These are phyloP conservation scores for Trichoderma virens DNA, from an alignment of 495 filamentous ascomycete species.

Conservation along the genomic window DNA sequence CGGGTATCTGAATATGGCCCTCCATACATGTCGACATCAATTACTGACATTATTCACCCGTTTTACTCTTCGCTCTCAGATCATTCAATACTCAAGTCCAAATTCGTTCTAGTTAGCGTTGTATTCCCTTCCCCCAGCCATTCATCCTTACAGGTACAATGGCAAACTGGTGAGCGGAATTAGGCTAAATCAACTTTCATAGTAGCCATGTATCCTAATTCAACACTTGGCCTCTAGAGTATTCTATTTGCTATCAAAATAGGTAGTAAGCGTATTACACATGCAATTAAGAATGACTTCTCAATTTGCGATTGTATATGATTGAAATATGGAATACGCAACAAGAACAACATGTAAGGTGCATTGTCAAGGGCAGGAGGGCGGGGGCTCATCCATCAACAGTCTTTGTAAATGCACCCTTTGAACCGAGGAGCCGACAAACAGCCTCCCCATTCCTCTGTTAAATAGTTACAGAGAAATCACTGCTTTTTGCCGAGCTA, in stretches of 20 bases:
- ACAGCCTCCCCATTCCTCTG: background rate
- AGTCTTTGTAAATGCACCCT: background rate
- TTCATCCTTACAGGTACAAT: background rate
- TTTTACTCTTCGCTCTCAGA: background rate
- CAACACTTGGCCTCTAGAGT: background rate
- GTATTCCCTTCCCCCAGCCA: conserved; percentile 1
- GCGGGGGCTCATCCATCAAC: background rate
- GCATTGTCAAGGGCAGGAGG: background rate
- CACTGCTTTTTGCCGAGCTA: background rate
- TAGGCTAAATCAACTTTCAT: conserved; percentile 2
- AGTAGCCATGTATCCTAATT: background rate
- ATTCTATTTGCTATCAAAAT: background rate
- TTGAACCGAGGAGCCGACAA: background rate
- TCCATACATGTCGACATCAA: background rate
- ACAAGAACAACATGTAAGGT: too few species aligned
- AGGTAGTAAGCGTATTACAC: too few species aligned
- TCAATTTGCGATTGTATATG: background rate
- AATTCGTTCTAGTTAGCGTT: conserved; percentile 1
- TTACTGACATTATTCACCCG: background rate
- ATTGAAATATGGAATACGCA: too few species aligned
- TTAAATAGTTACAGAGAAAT: background rate
- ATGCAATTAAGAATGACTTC: background rate
- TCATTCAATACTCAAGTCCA: background rate
- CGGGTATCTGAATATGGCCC: too few species aligned
- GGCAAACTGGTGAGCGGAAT: background rate